Evolutionary conservation across 306 rosid genomes (phyloP), one percentile per base, ranked within the genome.

Genomic region (Luffa acutangula): DNA sequence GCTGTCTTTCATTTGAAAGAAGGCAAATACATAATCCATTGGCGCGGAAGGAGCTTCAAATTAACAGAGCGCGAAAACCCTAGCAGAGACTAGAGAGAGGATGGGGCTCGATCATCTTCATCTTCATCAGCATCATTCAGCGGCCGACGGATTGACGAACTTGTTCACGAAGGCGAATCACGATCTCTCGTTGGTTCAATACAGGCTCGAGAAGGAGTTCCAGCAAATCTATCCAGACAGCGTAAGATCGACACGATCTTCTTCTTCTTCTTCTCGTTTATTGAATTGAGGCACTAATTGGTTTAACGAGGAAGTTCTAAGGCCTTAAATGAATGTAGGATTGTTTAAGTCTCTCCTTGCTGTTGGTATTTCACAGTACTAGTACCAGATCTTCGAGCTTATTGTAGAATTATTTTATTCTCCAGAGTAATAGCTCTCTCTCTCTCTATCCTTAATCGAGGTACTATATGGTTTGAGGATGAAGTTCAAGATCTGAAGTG

Each of bases 191-290:
- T 65, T 78, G 74, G 87, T 89, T 83, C 90, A 89, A 10, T 72
- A 79, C 85, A 86, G 85, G 81, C 97, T 94, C 80, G 93, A 94
- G 64, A 91, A 81, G 80, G 98, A 94, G 83, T 94, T 92, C 76
- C 93, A 91, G 43, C 93, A 83, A 14, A 64, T 85, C 34, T 94
- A 94, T 89, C 95, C 97, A 3, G 85, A 94, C n/a, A 90, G 85
- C 25, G 97, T 92, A 80, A 76, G 83, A 45, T 12, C 52, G 53
- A 25, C n/a, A 21, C 31, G 25, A 59, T 45, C 33, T 66, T 46
- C 53, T 54, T 37, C 39, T 43, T 78, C 39, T 72, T 65, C 21
- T 34, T 78, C 67, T 81, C 53, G 33, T 77, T 21, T 17, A 12
- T 51, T 9, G 17, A 51, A 72, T 72, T 0, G 6, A 73, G 58